Evolutionary conservation across 1,284 basidiomycete species (phyloP), one percentile per base, ranked within the genome.

Genomic region (Prillingera fragicola): DNA sequence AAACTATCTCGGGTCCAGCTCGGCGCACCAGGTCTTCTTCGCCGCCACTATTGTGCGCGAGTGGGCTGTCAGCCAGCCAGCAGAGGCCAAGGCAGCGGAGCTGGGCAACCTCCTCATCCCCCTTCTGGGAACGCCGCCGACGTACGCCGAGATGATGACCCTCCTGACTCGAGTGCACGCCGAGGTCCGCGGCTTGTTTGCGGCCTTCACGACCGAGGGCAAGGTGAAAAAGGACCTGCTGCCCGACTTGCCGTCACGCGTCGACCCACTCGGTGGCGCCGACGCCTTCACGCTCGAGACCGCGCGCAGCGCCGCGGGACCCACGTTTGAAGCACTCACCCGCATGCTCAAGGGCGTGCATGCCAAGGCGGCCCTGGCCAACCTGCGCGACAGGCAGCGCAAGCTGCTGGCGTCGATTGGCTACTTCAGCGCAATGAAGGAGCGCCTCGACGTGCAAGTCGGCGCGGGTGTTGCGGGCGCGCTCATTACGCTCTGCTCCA

Each of bases 131-230:
- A 80, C 85, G 3, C 87, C 87, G 4, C 70, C 81, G 0, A 84
- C 87, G 2, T 96, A 97, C 67, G 83, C 88, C 67, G 95, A 99
- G 72, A 91, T 95, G 87, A 80, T 81, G 1, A 79, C 85, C 47
- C 78, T 84, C 33, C 80, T 97, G 19, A 78, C 79, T 40, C 83
- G 87, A 21, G 84, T 95, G 43, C 83, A 88, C 55, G 70, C 75
- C 24, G 91, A 97, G 57, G 92, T 87, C 56, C 78, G 79, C 55
- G 78, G 81, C 3, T 79, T 97, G 15, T 78, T 94, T 33, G 81
- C 82, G 43, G 80, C 84, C 21, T 95, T 97, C 71, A 76, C 78
- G 12, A 75, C 78, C 23, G 89, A 95, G 50, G 94, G 86, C 74
- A 92, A 91, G 69, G 75, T 97, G 12, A 79, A 86, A 0, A 77